Base-by-base conservation (phyloP, 1,284 basidiomycete genomes). In the Pseudozyma hubeiensis region DNA sequence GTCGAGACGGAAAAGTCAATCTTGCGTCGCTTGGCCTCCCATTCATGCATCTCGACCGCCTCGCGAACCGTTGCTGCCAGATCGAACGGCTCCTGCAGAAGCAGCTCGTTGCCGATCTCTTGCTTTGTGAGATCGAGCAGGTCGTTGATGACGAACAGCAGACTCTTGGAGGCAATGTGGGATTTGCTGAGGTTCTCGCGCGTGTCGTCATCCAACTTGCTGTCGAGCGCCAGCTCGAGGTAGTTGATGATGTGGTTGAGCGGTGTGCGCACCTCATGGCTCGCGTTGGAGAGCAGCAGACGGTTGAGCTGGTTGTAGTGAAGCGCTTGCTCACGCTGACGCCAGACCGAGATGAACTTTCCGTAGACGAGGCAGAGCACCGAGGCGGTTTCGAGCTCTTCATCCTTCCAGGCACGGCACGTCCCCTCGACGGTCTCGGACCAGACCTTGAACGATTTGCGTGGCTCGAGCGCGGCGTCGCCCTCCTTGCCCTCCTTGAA, bases 331-430 rank as follows among this genome's bases (percentile, higher is more conserved):
- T 94, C 92, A 80, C 93, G 92, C 82, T 94, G 91, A 73, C 93
- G 86, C 93, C 93, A 94, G 4, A 94, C 92, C 81, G 92, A 91
- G 73, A 93, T 92, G 85, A 93, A 93, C 64, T 92, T 91, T 47
- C 91, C 91, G 75, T 92, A 92, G 10, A 94, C 91, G 29, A 94
- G 85, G 16, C 92, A 90, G n/a, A 94, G 86, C 5, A 94, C 91
- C 43, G 90, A 90, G 0, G 92, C 93, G 4, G 92, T 93, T 85
- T 94, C 93, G 48, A 94, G 85, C 82, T 94, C 92, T 79, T 94
- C 92, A 64, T 94, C 92, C 11, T 91, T 91, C 93, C 93, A 96
- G 6, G 87, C 87, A 35, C 91, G 87, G 76, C 89, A 91, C 45
- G 89, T 87, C 4, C 92, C 92, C 19, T 89, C 88, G 9, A 94